A percentile compares a stretch with the other conserved stretches of the same genome.
These are phyloP conservation scores for Clohesyomyces aquaticus DNA, from an alignment of 495 filamentous ascomycete species.

Conservation along the genomic window DNA sequence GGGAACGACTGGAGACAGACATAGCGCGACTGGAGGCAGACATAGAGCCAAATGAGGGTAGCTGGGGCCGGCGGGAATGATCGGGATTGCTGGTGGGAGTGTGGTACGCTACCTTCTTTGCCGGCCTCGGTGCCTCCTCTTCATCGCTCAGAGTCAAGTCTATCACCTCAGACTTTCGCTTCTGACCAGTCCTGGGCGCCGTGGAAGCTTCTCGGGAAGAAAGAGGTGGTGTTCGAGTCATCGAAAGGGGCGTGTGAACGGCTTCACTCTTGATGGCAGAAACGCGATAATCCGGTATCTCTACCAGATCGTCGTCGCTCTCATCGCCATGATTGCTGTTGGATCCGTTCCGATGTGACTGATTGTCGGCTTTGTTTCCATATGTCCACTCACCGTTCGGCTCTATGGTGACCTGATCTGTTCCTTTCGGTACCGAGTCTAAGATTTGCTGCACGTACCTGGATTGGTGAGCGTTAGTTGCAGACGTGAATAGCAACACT, in stretches of 20 bases:
- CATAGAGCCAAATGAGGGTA: constrained; percentile 13
- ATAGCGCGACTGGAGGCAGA: constrained; percentile 17
- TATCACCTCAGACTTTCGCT: constrained; percentile 41
- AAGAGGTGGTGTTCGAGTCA: constrained; percentile 30
- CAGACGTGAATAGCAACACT: constrained; percentile 42
- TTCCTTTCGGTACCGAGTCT: constrained; percentile 63
- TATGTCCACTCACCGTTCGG: constrained; percentile 76
- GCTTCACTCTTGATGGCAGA: constrained; percentile 36
- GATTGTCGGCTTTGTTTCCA: constrained; percentile 41
- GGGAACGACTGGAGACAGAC: constrained; percentile 24
- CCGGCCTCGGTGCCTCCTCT: constrained; percentile 36
- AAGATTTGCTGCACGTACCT: constrained; percentile 92
- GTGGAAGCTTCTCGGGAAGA: constrained; percentile 39
- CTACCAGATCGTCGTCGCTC: constrained; percentile 36
- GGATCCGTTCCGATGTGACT: constrained; percentile 27
- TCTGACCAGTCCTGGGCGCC: constrained; percentile 29
- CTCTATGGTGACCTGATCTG: constrained; percentile 88
- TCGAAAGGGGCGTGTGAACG: constrained; percentile 20
- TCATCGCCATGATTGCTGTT: constrained; percentile 16
- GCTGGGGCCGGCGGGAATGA: constrained; percentile 25
- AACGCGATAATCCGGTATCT: constrained; percentile 35
- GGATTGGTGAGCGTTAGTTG: no score
- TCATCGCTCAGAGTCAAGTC: constrained; percentile 40
- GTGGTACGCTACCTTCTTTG: constrained; percentile 42
- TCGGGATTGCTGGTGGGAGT: constrained; percentile 39